Percentiles rank a stretch among this genome's conserved stretches.
phyloP scores from a whole-genome alignment of 352 stramenopile species.

The Pseudoperonospora humuli region DNA sequence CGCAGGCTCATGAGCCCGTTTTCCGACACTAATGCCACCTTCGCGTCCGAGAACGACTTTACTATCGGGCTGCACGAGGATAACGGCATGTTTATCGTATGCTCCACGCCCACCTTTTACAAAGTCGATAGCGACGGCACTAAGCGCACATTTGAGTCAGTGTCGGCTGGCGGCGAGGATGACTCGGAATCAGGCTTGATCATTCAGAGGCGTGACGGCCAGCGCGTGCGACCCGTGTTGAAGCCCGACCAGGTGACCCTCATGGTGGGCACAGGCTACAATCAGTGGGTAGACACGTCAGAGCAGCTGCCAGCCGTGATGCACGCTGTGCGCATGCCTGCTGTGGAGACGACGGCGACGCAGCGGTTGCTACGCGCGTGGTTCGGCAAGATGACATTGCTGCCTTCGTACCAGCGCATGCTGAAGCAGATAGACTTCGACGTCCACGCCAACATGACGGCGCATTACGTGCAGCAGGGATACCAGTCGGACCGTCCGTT shows the following conservation, averaged over 20 bases:
- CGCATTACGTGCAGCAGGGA: constrained; percentile 26
- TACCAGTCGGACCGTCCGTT: constrained; percentile 21
- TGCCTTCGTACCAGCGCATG: constrained; percentile 50
- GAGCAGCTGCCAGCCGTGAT: constrained; percentile 41
- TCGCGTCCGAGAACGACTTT: constrained; percentile 21
- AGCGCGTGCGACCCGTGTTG: constrained; percentile 39
- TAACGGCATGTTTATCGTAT: constrained; percentile 37
- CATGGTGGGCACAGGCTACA: constrained; percentile 55
- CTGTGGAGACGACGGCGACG: constrained; percentile 15
- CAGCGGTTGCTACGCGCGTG: constrained; percentile 29
- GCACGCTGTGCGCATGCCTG: constrained; percentile 53
- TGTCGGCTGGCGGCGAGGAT: constrained; percentile 19
- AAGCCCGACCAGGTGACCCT: constrained; percentile 44
- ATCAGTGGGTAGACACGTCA: constrained; percentile 40
- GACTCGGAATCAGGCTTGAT: constrained; percentile 40
- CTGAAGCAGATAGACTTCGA: constrained; percentile 38
- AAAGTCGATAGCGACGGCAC: constrained; percentile 28
- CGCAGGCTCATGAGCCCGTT: constrained; percentile 8
- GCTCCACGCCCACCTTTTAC: constrained; percentile 46
- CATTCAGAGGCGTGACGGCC: constrained; percentile 36
- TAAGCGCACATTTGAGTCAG: constrained; percentile 18
- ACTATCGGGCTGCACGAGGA: constrained; percentile 52
- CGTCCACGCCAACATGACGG: constrained; percentile 30
- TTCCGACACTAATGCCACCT: not conserved
- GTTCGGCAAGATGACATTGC: constrained; percentile 60